A percentile compares a stretch with the other conserved stretches of the same genome.
phyloP scores from a whole-genome alignment of 352 stramenopile species.

The Lagenidium giganteum region DNA sequence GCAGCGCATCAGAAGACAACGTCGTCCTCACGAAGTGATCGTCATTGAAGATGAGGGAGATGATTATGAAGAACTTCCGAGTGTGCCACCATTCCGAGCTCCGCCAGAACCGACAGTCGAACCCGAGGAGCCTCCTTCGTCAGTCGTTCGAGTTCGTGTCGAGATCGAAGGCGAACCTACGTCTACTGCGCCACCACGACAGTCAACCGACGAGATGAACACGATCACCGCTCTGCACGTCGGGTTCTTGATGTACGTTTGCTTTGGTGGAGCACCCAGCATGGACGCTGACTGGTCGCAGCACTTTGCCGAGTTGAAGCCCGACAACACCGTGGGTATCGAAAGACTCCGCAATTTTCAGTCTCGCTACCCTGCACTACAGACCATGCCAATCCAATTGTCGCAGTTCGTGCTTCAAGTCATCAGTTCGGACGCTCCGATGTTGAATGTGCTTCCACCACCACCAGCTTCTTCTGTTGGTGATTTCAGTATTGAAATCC shows the following conservation, averaged over 20 bases:
- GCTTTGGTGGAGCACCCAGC: slow-evolving; percentile 45
- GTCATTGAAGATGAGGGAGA: slow-evolving; percentile 61
- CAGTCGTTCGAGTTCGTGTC: too few relatives aligned
- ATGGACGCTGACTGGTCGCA: slow-evolving; percentile 36
- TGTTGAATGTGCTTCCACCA: too few relatives aligned
- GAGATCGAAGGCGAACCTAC: too few relatives aligned
- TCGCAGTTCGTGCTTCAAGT: slow-evolving; percentile 54
- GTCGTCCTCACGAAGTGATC: slow-evolving; percentile 35
- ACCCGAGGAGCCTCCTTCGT: too few relatives aligned
- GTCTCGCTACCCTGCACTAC: slow-evolving; percentile 24
- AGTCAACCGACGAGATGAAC: background rate
- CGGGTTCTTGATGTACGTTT: slow-evolving; percentile 52
- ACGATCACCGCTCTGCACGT: slow-evolving; percentile 36
- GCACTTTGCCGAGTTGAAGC: slow-evolving; percentile 26
- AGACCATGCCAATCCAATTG: slow-evolving; percentile 31
- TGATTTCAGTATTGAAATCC: too few relatives aligned
- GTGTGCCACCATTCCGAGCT: too few relatives aligned
- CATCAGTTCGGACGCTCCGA: slow-evolving; percentile 29
- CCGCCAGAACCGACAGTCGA: too few relatives aligned
- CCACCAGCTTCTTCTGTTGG: too few relatives aligned
- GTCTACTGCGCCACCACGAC: background rate
- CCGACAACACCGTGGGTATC: slow-evolving; percentile 38
- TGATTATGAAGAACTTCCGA: background rate
- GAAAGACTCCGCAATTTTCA: slow-evolving; percentile 32
- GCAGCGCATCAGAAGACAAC: background rate